Base-by-base conservation (phyloP, 177 flowering plant species). In the Vitis hybrid region DNA sequence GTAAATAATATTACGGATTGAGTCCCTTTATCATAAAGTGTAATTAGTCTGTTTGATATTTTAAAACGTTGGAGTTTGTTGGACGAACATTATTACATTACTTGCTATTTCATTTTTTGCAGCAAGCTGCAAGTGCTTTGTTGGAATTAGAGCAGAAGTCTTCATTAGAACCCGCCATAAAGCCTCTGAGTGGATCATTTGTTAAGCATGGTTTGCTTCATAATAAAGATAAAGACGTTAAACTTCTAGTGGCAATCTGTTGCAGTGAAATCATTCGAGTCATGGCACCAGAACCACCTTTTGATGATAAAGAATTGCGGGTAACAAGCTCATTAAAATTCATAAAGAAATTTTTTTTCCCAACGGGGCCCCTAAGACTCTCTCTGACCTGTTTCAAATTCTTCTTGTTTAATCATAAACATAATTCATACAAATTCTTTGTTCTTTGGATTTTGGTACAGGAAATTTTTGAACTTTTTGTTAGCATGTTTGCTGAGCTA, bases 271-370 rank as follows among this genome's bases (percentile, higher is more conserved):
- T 89, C 50, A 85, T 95, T 70, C 82, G 99, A 69, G 77, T 95
- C 71, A 70, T 90, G 74, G 98, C 99, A 61, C 99, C 99, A 55
- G 86, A 91, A 66, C 94, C 93, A 29, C 92, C 89, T 73, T 93
- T 86, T 61, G 86, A 74, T 72, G 93, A 90, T 71, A 79, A 76
- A 60, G 73, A 79, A 61, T 78, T 87, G 11, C 80, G 81, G 96
- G 99, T 91, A 84, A 70, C 10, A 5, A 58, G 52, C 48, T 39
- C 31, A 29, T 29, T 29, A 29, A 0, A 26, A 29, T 39, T 39
- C 48, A 39, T 39, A 39, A 39, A 39, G 9, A 39, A 39, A 7
- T 0, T 39, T 29, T 29, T 26, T 29, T 29, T 39, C 48, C 48
- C 48, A 39, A 39, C 9, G 0, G 2, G 48, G 48, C 48, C 9